phyloP scores from a whole-genome alignment of 768 basidiomycete species.

The Boletus vermiculosoides region DNA sequence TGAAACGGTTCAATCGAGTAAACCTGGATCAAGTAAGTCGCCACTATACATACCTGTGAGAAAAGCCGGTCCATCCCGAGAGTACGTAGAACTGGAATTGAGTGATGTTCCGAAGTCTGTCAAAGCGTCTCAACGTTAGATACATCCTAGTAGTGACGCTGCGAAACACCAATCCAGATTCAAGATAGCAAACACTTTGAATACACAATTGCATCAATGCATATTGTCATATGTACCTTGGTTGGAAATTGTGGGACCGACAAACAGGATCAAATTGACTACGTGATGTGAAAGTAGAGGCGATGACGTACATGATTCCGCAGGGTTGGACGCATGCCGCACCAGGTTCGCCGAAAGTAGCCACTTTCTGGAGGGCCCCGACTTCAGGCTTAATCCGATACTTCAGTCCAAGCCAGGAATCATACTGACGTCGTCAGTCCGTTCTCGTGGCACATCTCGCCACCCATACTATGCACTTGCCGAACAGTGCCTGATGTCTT shows the following conservation, averaged over 20 bases:
- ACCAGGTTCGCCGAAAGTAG: no score
- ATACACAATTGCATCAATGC: no score
- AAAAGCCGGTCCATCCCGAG: slow-evolving; percentile 25
- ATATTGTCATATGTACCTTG: no score
- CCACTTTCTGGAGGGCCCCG: no score
- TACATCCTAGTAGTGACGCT: not conserved
- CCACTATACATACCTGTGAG: slow-evolving; percentile 28
- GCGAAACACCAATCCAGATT: slow-evolving; percentile 38
- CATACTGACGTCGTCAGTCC: no score
- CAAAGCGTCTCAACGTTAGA: not conserved
- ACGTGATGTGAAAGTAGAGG: no score
- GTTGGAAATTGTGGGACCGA: no score
- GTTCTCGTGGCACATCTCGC: not conserved
- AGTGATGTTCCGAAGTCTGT: slow-evolving; percentile 28
- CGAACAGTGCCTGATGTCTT: not conserved
- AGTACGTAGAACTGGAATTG: slow-evolving; percentile 23
- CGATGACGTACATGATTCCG: no score
- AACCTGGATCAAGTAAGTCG: not conserved
- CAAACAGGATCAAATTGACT: no score
- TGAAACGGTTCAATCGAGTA: not conserved
- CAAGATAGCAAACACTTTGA: slow-evolving; percentile 62
- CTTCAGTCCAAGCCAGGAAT: not conserved
- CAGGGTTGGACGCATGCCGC: no score
- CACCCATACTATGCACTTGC: not conserved
- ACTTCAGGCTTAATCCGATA: no score